phyloP scores from a whole-genome alignment of 2,329 filamentous ascomycete genomes.

The Calonectria pseudoturangicola region DNA sequence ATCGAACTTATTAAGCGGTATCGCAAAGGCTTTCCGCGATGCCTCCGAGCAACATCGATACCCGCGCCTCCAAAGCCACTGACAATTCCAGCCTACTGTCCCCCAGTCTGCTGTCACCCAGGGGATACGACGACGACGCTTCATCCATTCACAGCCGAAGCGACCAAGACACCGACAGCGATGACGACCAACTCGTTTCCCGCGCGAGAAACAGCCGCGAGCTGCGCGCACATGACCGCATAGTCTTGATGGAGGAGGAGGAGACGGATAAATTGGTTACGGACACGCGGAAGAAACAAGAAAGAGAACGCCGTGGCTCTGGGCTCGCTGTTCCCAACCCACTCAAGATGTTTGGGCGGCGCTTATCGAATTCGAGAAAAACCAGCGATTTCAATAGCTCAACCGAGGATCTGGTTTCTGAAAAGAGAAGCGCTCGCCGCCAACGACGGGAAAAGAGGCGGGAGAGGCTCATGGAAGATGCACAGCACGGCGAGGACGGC shows the following conservation, averaged over 20 bases:
- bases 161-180: constrained; percentile 85
- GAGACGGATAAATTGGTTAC: constrained; percentile 78
- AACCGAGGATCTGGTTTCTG: constrained; percentile 68
- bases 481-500: constrained; percentile 79
- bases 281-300: constrained; percentile 69
- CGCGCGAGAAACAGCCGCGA: constrained; percentile 81
- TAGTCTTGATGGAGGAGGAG: constrained; percentile 85
- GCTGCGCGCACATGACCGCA: constrained; percentile 80
- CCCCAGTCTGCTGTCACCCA: constrained; percentile 77
- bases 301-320: constrained; percentile 70
- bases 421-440: constrained; percentile 70
- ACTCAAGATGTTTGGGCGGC: constrained; percentile 65
- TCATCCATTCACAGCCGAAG: constrained; percentile 79
- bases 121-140: constrained; percentile 81
- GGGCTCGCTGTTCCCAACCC: constrained; percentile 71
- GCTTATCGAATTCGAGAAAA: constrained; percentile 53
- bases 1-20: constrained; percentile 46
- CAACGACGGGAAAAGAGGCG: constrained; percentile 72
- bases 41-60: constrained; percentile 51
- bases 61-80: constrained; percentile 48
- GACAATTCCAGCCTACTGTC: constrained; percentile 74
- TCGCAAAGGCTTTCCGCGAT: constrained; percentile 46
- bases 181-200: constrained; percentile 81
- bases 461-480: constrained; percentile 71
- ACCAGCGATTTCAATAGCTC: constrained; percentile 64